A percentile compares a stretch with the other conserved stretches of the same genome.
Evolutionary conservation across 257 asterid species (phyloP).

Genomic region (Solanum pennellii): DNA sequence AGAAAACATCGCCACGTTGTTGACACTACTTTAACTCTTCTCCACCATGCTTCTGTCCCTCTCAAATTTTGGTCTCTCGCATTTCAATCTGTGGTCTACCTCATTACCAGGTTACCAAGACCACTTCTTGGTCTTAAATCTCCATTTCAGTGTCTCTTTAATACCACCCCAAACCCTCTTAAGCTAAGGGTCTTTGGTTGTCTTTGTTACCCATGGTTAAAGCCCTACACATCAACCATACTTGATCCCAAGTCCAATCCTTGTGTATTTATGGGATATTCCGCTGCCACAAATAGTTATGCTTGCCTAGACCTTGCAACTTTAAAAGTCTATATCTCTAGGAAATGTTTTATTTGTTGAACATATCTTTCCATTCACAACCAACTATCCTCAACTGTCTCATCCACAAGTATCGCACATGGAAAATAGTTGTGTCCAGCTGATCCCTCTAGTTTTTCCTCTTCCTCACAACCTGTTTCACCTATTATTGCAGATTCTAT

Average conservation of each 20-base stretch:
- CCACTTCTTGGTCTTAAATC: background rate
- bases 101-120: background rate
- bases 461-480: background rate
- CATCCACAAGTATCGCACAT: background rate
- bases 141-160: background rate
- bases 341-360: background rate
- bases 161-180: background rate
- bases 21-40: background rate
- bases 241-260: background rate
- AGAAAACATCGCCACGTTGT: background rate
- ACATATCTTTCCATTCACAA: background rate
- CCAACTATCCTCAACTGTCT: background rate
- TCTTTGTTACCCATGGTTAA: background rate
- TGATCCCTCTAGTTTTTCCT: background rate
- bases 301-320: background rate
- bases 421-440: background rate
- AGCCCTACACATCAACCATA: background rate
- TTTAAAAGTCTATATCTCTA: background rate
- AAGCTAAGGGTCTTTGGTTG: background rate
- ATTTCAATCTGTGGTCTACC: background rate
- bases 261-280: background rate
- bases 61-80: background rate
- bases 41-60: background rate
- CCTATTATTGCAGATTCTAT: background rate
- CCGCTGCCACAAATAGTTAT: background rate